phyloP scores from a whole-genome alignment of 1,284 basidiomycete species.

The Sanghuangporus sanghuang region DNA sequence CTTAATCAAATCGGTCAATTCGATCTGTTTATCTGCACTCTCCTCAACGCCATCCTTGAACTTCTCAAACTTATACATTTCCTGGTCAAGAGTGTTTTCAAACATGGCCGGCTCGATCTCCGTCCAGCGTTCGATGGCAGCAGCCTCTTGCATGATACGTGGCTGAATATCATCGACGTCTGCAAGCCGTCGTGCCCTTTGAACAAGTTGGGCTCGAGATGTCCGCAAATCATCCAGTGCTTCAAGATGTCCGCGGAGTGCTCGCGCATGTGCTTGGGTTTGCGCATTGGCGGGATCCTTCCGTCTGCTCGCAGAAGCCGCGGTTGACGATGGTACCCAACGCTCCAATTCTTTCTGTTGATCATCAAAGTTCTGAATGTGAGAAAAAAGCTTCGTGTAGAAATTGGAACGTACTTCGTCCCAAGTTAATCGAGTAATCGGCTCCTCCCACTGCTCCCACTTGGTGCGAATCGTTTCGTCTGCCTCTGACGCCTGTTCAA shows the following conservation, averaged over 20 bases:
- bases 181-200: slow-evolving; percentile 60
- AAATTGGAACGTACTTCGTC: slow-evolving; percentile 50
- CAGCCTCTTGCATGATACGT: slow-evolving; percentile 64
- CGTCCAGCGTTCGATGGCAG: slow-evolving; percentile 56
- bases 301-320: slow-evolving; percentile 27
- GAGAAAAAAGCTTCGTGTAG: neutral
- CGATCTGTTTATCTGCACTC: slow-evolving; percentile 57
- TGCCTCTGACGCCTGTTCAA: slow-evolving; percentile 68
- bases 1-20: slow-evolving; percentile 63
- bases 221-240: slow-evolving; percentile 71
- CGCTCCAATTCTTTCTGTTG: slow-evolving; percentile 63
- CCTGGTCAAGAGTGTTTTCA: slow-evolving; percentile 75
- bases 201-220: slow-evolving; percentile 56
- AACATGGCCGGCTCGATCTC: slow-evolving; percentile 84
- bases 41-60: slow-evolving; percentile 63
- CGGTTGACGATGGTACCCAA: slow-evolving; percentile 61
- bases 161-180: slow-evolving; percentile 74
- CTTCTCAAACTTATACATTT: slow-evolving; percentile 78
- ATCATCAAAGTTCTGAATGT: neutral
- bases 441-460: slow-evolving; percentile 85
- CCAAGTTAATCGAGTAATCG: slow-evolving; percentile 64
- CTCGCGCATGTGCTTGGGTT: slow-evolving; percentile 63
- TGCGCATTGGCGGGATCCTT: slow-evolving; percentile 32
- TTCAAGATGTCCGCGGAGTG: slow-evolving; percentile 76
- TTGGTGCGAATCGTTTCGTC: slow-evolving; percentile 74